These are phyloP conservation scores for Arachis monticola DNA, from an alignment of 331 rosid species.

Conservation along the genomic window DNA sequence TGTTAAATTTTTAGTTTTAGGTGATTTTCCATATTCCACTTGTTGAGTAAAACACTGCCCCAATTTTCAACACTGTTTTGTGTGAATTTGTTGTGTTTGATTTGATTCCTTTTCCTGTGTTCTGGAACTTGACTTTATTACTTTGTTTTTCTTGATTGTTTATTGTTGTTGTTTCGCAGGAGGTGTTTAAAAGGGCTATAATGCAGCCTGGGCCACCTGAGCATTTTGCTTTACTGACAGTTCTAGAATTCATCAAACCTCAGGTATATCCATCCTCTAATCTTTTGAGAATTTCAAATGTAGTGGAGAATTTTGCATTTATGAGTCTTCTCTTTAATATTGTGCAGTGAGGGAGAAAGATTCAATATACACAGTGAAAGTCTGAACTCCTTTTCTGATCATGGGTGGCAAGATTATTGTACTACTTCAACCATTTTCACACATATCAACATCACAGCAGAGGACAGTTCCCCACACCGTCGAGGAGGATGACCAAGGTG, in stretches of 20 bases:
- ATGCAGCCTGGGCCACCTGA: conserved; percentile 85
- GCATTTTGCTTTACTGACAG: conserved; percentile 80
- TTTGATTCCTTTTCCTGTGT: not conserved
- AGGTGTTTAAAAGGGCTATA: conserved; percentile 76
- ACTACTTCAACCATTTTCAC: too few relatives aligned
- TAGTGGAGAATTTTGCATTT: conserved; percentile 9
- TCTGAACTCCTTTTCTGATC: too few relatives aligned
- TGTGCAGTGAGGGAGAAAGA: too few relatives aligned
- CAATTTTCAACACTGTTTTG: not conserved
- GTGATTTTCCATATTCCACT: conserved; percentile 6
- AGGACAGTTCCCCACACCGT: too few relatives aligned
- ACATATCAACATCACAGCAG: too few relatives aligned
- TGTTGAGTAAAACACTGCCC: not conserved
- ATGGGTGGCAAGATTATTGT: too few relatives aligned
- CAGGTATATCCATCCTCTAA: conserved; percentile 52
- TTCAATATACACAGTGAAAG: too few relatives aligned
- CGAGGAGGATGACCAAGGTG: conserved; percentile 64
- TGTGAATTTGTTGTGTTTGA: not conserved
- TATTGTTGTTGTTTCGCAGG: conserved; percentile 54
- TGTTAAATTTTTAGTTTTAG: too few relatives aligned
- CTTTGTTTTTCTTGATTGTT: conserved; percentile 8
- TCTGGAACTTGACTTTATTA: not conserved
- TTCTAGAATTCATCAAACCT: conserved; percentile 89
- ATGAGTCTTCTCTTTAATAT: too few relatives aligned
- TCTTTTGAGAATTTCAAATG: not conserved